Percentiles rank a stretch among this genome's conserved stretches.
These are phyloP conservation scores for Neurospora sp. DNA, from an alignment of 495 filamentous ascomycete species.

Conservation along the genomic window DNA sequence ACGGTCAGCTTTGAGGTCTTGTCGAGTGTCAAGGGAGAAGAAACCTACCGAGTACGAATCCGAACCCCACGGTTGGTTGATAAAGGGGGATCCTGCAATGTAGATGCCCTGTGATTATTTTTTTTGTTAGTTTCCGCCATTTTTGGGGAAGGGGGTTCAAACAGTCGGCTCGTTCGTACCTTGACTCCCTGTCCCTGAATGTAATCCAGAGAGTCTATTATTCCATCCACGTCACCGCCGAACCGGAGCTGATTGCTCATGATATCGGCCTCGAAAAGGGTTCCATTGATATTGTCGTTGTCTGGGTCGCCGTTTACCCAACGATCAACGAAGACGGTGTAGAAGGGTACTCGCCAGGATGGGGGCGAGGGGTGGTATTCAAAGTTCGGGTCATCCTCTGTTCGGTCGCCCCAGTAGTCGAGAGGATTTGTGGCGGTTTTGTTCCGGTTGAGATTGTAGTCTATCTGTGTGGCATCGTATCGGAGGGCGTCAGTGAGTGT, in stretches of 20 bases:
- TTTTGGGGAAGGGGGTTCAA: background rate
- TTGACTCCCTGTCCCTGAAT: conserved; percentile 68
- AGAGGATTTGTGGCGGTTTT: conserved; percentile 44
- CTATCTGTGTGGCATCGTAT: conserved; percentile 42
- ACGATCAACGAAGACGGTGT: conserved; percentile 59
- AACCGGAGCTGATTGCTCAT: conserved; percentile 63
- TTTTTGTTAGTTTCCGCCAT: conserved; percentile 12
- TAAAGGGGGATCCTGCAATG: conserved; percentile 55
- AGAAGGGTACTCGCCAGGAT: conserved; percentile 66
- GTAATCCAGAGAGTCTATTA: conserved; percentile 61
- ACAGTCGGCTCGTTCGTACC: conserved; percentile 5
- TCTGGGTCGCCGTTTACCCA: conserved; percentile 63
- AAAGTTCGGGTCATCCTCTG: conserved; percentile 27
- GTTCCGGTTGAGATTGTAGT: conserved; percentile 57
- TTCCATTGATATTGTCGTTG: conserved; percentile 64
- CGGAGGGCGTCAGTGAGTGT: conserved; percentile 34
- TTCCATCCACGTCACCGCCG: conserved; percentile 57
- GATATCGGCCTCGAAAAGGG: conserved; percentile 58
- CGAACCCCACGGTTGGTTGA: conserved; percentile 63
- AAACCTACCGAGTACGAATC: conserved; percentile 47
- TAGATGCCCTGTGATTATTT: conserved; percentile 43
- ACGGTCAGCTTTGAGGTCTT: background rate
- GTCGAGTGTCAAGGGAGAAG: background rate
- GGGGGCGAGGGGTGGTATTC: conserved; percentile 46
- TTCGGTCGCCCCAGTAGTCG: conserved; percentile 54